Evolutionary conservation across 225 moss, liverwort and hornwort species (phyloP).

Genomic region (Straminergon stramineum): DNA sequence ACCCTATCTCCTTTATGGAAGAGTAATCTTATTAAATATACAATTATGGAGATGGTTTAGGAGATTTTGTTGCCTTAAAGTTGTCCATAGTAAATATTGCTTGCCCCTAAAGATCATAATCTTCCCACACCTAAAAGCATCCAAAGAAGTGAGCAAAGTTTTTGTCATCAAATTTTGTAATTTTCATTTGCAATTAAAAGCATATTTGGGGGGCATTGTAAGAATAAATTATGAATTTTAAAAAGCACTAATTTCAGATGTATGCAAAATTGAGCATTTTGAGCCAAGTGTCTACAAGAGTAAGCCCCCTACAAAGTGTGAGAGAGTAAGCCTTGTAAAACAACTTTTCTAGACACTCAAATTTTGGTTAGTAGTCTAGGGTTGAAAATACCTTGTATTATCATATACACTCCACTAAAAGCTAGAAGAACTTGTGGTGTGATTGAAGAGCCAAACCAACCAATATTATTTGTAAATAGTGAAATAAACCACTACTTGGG

Average conservation of each 20-base stretch:
- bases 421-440: not conserved
- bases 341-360: rapidly evolving
- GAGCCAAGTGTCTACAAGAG: not conserved
- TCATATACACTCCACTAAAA: no score
- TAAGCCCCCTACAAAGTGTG: rapidly evolving
- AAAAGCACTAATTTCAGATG: no score
- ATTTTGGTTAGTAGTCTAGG: not conserved
- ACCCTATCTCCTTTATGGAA: no score
- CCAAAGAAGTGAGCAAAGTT: not conserved
- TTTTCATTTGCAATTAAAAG: not conserved
- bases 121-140: not conserved
- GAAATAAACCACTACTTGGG: rapidly evolving
- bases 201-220: rapidly evolving
- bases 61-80: not conserved
- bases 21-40: not conserved
- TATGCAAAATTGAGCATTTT: not conserved
- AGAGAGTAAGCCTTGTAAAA: not conserved
- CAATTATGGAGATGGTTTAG: not conserved
- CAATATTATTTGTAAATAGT: not conserved
- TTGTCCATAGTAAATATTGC: not conserved
- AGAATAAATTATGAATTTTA: not conserved
- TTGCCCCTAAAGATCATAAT: not conserved
- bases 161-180: not conserved
- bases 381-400: not conserved
- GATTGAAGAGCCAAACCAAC: not conserved